phyloP scores from a whole-genome alignment of 139 green algal genomes.

The Ettlia oleoabundans region DNA sequence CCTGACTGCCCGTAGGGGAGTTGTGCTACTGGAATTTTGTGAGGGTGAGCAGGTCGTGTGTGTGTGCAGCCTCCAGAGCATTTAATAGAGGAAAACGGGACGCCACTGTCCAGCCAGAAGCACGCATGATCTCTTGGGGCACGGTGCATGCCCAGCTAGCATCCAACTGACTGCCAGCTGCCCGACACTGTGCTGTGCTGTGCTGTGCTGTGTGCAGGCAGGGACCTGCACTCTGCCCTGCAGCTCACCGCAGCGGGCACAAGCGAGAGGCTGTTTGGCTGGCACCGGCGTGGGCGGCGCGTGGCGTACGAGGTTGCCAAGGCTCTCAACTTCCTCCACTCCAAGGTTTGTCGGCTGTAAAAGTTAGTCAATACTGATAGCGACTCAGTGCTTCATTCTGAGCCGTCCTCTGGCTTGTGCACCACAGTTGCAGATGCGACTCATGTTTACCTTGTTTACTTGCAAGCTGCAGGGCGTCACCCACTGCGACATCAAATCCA shows the following conservation, averaged over 20 bases:
- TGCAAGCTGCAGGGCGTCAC: neutral
- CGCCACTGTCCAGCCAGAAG: too few species aligned
- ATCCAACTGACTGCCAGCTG: too few species aligned
- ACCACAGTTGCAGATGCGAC: neutral
- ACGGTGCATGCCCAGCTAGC: too few species aligned
- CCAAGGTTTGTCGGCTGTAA: neutral
- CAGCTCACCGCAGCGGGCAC: neutral
- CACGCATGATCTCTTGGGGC: too few species aligned
- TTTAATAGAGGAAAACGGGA: neutral
- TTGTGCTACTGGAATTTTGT: neutral
- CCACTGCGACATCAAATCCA: neutral
- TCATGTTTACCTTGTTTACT: neutral
- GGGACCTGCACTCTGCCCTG: neutral
- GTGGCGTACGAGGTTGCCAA: constrained; percentile 3
- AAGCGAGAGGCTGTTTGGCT: neutral
- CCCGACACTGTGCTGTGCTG: too few species aligned
- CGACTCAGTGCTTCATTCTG: neutral
- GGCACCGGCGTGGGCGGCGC: neutral
- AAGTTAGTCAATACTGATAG: neutral
- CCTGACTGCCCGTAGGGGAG: neutral
- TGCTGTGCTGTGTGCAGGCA: neutral
- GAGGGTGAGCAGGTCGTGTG: neutral
- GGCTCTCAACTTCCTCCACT: neutral
- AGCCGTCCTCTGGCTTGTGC: neutral
- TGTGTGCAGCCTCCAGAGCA: neutral